These are phyloP conservation scores for Harringtonia lauricola DNA, from an alignment of 2,329 filamentous ascomycete genomes.

Conservation along the genomic window DNA sequence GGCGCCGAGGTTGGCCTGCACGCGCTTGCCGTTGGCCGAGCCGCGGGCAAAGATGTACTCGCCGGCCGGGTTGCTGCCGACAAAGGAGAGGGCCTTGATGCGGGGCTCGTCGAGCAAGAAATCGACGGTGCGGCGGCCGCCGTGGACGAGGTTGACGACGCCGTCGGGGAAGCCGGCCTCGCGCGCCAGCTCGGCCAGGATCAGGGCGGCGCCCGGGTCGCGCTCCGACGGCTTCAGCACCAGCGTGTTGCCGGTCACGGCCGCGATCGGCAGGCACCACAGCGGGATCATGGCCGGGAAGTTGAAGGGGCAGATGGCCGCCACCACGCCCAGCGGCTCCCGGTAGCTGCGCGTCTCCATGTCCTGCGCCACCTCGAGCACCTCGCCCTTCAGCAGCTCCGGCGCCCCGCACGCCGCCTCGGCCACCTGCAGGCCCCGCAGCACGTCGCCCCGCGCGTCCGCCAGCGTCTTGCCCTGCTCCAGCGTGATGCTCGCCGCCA, in stretches of 20 bases:
- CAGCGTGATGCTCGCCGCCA: constrained; percentile 75
- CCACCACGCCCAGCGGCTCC: constrained; percentile 71
- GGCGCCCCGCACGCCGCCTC: constrained; percentile 74
- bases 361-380: constrained; percentile 77
- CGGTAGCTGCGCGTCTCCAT: constrained; percentile 81
- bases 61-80: constrained; percentile 78
- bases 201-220: constrained; percentile 76
- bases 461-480: constrained; percentile 86
- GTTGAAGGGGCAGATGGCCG: constrained; percentile 83
- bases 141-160: constrained; percentile 76
- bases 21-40: constrained; percentile 77
- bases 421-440: constrained; percentile 73
- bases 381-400: constrained; percentile 71
- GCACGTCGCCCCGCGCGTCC: constrained; percentile 71
- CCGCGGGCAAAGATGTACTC: constrained; percentile 76
- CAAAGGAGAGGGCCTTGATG: constrained; percentile 81
- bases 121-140: constrained; percentile 69
- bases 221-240: constrained; percentile 81
- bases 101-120: constrained; percentile 77
- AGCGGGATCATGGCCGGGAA: constrained; percentile 88
- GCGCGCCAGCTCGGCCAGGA: constrained; percentile 66
- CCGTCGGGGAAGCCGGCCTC: constrained; percentile 75
- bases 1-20: constrained; percentile 77
- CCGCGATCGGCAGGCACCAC: constrained; percentile 82
- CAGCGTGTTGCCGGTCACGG: constrained; percentile 72